Evolutionary conservation across 202 grass and related monocot species (phyloP).

Genomic region (Panicum virgatum): DNA sequence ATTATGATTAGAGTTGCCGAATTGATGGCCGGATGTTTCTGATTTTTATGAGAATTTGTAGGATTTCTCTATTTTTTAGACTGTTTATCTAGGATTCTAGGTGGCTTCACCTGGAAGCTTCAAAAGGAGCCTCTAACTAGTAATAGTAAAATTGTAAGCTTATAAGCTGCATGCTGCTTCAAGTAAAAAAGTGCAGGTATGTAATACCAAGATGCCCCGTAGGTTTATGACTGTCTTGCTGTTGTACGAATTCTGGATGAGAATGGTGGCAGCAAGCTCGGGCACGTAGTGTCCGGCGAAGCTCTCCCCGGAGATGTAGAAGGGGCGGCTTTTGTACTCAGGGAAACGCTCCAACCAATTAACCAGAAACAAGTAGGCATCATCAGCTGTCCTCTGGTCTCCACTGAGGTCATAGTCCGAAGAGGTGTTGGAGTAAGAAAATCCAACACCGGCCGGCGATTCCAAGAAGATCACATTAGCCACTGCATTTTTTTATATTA

Average conservation of each 20-base stretch:
- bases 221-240: slow-evolving; percentile 27
- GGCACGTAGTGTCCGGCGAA: slow-evolving; percentile 50
- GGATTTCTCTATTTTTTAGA: too few relatives aligned
- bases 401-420: slow-evolving; percentile 34
- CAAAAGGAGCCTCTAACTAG: too few relatives aligned
- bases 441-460: slow-evolving; percentile 48
- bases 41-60: too few relatives aligned
- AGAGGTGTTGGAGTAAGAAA: slow-evolving; percentile 53
- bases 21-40: too few relatives aligned
- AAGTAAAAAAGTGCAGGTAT: not conserved
- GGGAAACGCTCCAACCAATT: slow-evolving; percentile 55
- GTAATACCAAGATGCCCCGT: slow-evolving; percentile 36
- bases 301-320: slow-evolving; percentile 68
- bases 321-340: slow-evolving; percentile 44
- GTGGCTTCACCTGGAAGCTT: too few relatives aligned
- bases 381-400: slow-evolving; percentile 30
- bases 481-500: slow-evolving; percentile 17
- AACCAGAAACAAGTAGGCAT: slow-evolving; percentile 25
- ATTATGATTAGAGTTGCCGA: too few relatives aligned
- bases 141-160: not conserved
- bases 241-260: slow-evolving; percentile 21
- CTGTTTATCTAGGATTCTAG: too few relatives aligned
- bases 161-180: not conserved
- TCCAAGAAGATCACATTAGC: slow-evolving; percentile 63
- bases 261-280: slow-evolving; percentile 34